Percentiles rank a stretch among this genome's conserved stretches.
Conservation (phyloP, 2,329 filamentous ascomycete species). For the Trichoderma gracile region DNA sequence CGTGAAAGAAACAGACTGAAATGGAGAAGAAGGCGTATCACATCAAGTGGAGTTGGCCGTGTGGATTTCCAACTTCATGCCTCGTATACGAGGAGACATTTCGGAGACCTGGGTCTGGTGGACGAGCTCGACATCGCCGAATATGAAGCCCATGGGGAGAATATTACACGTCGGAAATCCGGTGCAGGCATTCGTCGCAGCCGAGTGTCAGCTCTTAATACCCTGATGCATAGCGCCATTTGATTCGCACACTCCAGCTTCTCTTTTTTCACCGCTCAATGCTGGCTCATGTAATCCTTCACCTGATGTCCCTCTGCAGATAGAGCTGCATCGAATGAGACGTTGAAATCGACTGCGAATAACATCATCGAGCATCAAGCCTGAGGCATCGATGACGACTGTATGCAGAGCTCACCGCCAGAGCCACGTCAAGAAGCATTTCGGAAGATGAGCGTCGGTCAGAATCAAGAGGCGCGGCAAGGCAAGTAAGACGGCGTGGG, state of each 20-base stretch:
- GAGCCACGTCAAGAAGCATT: neutral
- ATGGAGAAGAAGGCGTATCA: neutral
- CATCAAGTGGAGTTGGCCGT: neutral
- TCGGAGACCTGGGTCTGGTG: neutral
- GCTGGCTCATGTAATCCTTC: neutral
- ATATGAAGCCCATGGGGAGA: neutral
- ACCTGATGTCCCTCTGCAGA: neutral
- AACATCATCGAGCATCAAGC: neutral
- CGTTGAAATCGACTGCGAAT: neutral
- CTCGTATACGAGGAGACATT: neutral
- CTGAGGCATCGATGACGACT: neutral
- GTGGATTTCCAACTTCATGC: neutral
- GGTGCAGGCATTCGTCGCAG: conserved; percentile 4
- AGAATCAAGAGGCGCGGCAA: neutral
- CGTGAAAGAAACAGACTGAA: neutral
- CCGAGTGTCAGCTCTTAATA: neutral
- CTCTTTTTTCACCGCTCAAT: conserved; percentile 11
- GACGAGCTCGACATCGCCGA: neutral
- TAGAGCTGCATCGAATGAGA: neutral
- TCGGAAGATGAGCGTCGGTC: conserved; percentile 6
- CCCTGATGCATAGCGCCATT: neutral
- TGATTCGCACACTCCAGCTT: neutral
- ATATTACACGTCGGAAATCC: neutral
- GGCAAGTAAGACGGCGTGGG: neutral
- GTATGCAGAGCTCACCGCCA: conserved; percentile 11